Evolutionary conservation across 2,329 filamentous ascomycete species (phyloP), one percentile per base, ranked within the genome.

Genomic region (Hypoxylon sp.): DNA sequence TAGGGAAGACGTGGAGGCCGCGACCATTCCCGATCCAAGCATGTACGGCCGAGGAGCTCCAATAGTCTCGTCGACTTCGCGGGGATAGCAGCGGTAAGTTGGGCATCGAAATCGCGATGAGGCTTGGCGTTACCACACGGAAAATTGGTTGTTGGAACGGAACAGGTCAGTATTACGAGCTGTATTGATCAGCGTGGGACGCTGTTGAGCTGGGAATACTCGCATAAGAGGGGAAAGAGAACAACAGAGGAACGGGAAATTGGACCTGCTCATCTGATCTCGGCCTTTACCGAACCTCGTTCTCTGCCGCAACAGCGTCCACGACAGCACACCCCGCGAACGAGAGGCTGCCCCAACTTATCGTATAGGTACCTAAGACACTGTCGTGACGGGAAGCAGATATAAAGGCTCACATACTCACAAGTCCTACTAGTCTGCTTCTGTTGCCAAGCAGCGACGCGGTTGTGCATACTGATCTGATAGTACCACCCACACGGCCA

Each of bases 81-180:
- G 38, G 58, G 51, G n/a, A n/a, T n/a, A n/a, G n/a, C n/a, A n/a
- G n/a, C n/a, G n/a, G 48, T 54, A 54, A 50, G 38, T 55, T 42
- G 45, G 48, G 43, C 51, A 53, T 31, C 42, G 27, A 31, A 31
- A 48, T 50, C 46, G 43, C 41, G 46, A 55, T 42, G 26, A 33
- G 38, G 29, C 41, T 50, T 54, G 46, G 46, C 46, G 40, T 55
- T 33, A 26, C 26, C 41, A 40, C 18, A 11, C 21, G 17, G 31
- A 15, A 35, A 35, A 8, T 35, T 15, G 20, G n/a, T 3, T 23
- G 11, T 8, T 35, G 31, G 15, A 3, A 2, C n/a, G 7, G 24
- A 41, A 24, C 15, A 41, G 38, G 21, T 23, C n/a, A n/a, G 38
- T n/a, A 10, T 24, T n/a, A 41, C 20, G 27, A 40, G 46, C 46